phyloP scores from a whole-genome alignment of 306 rosid genomes.

The Trichosanthes cucumerina region DNA sequence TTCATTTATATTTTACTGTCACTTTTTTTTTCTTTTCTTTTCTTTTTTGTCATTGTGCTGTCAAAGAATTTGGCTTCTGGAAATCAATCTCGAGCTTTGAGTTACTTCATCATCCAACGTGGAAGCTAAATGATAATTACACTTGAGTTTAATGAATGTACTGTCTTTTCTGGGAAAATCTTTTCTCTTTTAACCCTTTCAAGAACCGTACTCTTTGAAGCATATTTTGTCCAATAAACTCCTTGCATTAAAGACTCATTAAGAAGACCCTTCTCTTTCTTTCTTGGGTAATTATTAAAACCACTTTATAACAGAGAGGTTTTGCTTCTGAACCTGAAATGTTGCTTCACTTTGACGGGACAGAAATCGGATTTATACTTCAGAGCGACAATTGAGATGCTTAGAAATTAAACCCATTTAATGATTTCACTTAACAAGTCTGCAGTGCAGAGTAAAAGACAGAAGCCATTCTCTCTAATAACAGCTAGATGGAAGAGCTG shows the following conservation, averaged over 20 bases:
- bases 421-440: slow-evolving; percentile 4
- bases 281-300: not conserved
- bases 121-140: not conserved
- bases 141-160: slow-evolving; percentile 5
- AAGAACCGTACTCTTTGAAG: not conserved
- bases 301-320: not conserved
- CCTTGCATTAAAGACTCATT: not conserved
- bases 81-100: slow-evolving; percentile 11
- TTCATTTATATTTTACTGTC: not conserved
- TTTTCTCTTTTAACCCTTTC: not conserved
- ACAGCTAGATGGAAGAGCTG: not conserved
- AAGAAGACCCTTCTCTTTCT: not conserved
- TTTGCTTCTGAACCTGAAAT: not conserved
- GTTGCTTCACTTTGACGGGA: not conserved
- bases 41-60: slow-evolving; percentile 12
- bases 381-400: not conserved
- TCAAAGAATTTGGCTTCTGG: slow-evolving; percentile 8
- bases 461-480: not conserved
- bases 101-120: not conserved
- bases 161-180: not conserved
- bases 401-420: not conserved
- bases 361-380: not conserved
- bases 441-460: not conserved
- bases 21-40: not conserved
- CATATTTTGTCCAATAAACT: not conserved